Evolutionary conservation across 2,329 filamentous ascomycete species (phyloP).

Genomic region (Claviceps sp.): DNA sequence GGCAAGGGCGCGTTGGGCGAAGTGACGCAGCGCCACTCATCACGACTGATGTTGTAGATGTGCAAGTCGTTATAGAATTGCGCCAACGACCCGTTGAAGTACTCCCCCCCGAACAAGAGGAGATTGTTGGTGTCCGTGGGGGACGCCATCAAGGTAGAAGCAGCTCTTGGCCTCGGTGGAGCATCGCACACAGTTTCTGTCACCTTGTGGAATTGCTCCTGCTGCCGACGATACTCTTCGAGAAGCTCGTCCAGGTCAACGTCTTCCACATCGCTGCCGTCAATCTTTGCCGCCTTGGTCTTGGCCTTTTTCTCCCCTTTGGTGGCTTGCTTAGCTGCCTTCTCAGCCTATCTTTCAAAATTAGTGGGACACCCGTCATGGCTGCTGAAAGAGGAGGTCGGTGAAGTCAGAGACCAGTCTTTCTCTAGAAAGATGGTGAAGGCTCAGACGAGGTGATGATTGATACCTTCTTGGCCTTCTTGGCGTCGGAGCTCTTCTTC

Average conservation of each 20-base stretch:
- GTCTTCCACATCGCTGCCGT: slow-evolving; percentile 82
- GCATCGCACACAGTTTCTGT: slow-evolving; percentile 62
- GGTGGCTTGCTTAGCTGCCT: slow-evolving; percentile 69
- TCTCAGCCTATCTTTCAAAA: slow-evolving; percentile 33
- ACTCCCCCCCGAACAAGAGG: slow-evolving; percentile 88
- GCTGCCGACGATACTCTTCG: slow-evolving; percentile 81
- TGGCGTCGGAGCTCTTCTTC: slow-evolving; percentile 34
- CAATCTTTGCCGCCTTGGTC: slow-evolving; percentile 51
- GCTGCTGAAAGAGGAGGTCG: neutral
- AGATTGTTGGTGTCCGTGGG: slow-evolving; percentile 79
- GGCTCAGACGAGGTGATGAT: slow-evolving; percentile 5
- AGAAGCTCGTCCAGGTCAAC: slow-evolving; percentile 87
- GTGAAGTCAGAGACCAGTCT: neutral
- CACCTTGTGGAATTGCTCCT: slow-evolving; percentile 88
- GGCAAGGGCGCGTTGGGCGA: slow-evolving; percentile 86
- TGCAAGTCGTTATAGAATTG: slow-evolving; percentile 55
- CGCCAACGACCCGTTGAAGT: slow-evolving; percentile 82
- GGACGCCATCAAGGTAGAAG: slow-evolving; percentile 70
- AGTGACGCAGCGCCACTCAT: slow-evolving; percentile 84
- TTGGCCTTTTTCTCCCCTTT: slow-evolving; percentile 83
- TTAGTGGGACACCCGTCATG: neutral
- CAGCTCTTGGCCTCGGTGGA: slow-evolving; percentile 67
- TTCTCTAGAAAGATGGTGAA: neutral
- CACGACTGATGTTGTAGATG: slow-evolving; percentile 64
- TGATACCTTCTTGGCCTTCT: slow-evolving; percentile 36